phyloP scores from a whole-genome alignment of 352 stramenopile genomes.

The Phytophthora litchii region DNA sequence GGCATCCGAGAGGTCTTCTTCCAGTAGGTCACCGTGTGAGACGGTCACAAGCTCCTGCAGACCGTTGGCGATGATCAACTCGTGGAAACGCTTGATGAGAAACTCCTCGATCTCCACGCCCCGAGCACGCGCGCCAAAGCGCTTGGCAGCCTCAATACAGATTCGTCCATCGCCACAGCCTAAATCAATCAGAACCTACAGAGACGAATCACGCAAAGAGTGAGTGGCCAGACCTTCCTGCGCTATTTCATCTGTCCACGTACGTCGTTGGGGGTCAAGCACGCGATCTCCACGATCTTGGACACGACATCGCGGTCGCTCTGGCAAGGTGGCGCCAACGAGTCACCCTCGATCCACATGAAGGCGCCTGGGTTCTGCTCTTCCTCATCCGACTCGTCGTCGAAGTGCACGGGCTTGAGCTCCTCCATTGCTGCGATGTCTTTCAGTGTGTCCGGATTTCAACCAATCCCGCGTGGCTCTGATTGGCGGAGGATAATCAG shows the following conservation, averaged over 20 bases:
- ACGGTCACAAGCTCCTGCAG: slow-evolving; percentile 52
- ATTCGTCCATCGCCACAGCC: slow-evolving; percentile 65
- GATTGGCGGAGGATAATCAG: too few species aligned
- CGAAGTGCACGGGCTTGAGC: slow-evolving; percentile 32
- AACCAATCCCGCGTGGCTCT: too few species aligned
- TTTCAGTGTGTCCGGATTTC: too few species aligned
- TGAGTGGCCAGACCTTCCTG: neutral
- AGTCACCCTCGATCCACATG: slow-evolving; percentile 75
- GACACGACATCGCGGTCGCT: slow-evolving; percentile 62
- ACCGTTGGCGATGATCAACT: slow-evolving; percentile 39
- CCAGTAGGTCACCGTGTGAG: slow-evolving; percentile 53
- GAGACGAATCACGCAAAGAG: neutral
- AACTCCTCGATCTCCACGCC: slow-evolving; percentile 66
- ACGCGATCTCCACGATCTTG: slow-evolving; percentile 57
- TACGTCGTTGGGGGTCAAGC: slow-evolving; percentile 49
- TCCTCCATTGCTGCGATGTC: slow-evolving; percentile 11
- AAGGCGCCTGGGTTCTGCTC: slow-evolving; percentile 50
- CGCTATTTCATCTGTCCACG: slow-evolving; percentile 4
- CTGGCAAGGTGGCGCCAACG: slow-evolving; percentile 62
- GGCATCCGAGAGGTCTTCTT: slow-evolving; percentile 54
- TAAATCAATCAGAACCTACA: slow-evolving; percentile 57
- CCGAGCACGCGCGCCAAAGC: slow-evolving; percentile 46
- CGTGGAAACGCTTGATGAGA: slow-evolving; percentile 52
- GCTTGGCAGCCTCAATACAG: slow-evolving; percentile 55
- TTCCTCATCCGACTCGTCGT: slow-evolving; percentile 43